Evolutionary conservation across 1,284 basidiomycete species (phyloP).

Genomic region (Apiotrichum siamense): DNA sequence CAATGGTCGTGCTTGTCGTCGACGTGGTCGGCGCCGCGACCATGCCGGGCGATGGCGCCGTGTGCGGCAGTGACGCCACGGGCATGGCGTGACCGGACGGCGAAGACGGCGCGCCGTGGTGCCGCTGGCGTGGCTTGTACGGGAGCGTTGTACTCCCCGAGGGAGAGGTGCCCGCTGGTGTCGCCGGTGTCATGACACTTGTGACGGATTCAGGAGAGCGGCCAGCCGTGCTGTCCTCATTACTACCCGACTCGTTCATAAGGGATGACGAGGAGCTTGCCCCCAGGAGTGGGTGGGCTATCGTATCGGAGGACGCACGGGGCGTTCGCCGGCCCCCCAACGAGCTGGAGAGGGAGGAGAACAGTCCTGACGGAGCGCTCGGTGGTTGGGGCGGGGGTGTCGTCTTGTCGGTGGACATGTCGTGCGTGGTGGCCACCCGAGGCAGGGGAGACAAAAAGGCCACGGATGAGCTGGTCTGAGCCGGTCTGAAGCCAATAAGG

Average conservation of each 20-base stretch:
- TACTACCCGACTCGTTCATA: neutral
- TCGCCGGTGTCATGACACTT: neutral
- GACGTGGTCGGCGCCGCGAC: slow-evolving; percentile 7
- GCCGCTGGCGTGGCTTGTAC: slow-evolving; percentile 14
- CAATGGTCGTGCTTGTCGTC: slow-evolving; percentile 29
- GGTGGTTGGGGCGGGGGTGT: slow-evolving; percentile 9
- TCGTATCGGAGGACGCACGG: slow-evolving; percentile 18
- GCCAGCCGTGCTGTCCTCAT: neutral
- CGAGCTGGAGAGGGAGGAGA: slow-evolving; percentile 31
- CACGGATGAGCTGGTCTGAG: too few species aligned
- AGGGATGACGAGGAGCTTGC: slow-evolving; percentile 12
- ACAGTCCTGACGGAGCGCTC: slow-evolving; percentile 27
- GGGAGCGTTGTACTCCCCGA: slow-evolving; percentile 1
- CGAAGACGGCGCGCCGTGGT: neutral
- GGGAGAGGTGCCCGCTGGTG: neutral
- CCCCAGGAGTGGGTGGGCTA: slow-evolving; percentile 40
- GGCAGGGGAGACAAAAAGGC: too few species aligned
- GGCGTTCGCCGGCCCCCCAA: slow-evolving; percentile 19
- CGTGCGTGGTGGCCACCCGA: too few species aligned
- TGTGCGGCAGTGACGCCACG: neutral
- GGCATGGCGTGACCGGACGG: neutral
- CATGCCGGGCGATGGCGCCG: neutral
- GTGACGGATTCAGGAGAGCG: neutral
- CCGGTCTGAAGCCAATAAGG: too few species aligned
- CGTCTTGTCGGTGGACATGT: neutral